Conservation (phyloP, 306 rosid species). For the Vicia villosa region DNA sequence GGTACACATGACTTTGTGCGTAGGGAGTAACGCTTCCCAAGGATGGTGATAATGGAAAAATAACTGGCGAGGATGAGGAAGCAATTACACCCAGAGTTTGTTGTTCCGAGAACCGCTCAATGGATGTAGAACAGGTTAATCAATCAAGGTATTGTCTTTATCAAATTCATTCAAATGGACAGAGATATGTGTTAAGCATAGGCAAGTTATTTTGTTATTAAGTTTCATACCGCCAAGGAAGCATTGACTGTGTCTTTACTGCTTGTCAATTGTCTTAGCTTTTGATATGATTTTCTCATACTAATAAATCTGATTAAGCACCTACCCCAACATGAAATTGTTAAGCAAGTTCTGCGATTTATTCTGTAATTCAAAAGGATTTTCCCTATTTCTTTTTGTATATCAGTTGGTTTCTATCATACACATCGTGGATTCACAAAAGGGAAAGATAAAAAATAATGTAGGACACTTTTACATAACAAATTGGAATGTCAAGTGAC, state of each 20-base stretch:
- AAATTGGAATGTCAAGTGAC: background rate
- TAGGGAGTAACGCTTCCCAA: constrained; percentile 70
- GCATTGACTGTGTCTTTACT: constrained; percentile 19
- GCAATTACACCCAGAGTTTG: constrained; percentile 41
- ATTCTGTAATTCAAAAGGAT: too few species aligned
- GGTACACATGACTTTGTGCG: constrained; percentile 27
- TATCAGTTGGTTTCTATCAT: too few species aligned
- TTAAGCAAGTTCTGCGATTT: background rate
- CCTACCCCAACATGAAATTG: constrained; percentile 7
- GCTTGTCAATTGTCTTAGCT: background rate
- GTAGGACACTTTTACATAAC: background rate
- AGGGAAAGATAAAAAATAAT: background rate
- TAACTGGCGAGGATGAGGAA: constrained; percentile 48
- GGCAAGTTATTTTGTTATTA: constrained; percentile 22
- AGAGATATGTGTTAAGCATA: constrained; percentile 7
- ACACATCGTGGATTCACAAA: background rate
- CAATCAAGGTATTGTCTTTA: constrained; percentile 57
- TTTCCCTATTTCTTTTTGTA: too few species aligned
- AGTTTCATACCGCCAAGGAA: constrained; percentile 16
- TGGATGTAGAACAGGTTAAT: constrained; percentile 41
- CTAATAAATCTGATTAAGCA: background rate
- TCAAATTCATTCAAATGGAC: constrained; percentile 31
- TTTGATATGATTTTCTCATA: constrained; percentile 12
- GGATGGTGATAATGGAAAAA: constrained; percentile 53
- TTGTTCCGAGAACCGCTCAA: constrained; percentile 34